These are phyloP conservation scores for Rhamnella rubrinervis DNA, from an alignment of 331 rosid genomes.

Conservation along the genomic window DNA sequence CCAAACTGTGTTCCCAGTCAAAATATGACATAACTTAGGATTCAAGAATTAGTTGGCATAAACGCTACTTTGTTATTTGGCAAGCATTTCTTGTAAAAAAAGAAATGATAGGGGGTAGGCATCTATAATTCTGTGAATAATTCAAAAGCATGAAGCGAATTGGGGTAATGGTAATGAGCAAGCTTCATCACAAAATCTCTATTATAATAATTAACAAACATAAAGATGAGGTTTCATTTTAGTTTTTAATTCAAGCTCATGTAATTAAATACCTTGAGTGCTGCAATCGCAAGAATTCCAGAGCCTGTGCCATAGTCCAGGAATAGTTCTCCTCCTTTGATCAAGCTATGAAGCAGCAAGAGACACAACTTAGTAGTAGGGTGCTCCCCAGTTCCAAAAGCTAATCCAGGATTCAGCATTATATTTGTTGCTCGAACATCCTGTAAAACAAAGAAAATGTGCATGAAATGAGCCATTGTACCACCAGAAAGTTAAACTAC, in stretches of 20 bases:
- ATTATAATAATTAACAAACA: too few species aligned
- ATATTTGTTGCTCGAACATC: slow-evolving; percentile 75
- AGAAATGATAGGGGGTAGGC: background rate
- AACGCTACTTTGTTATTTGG: slow-evolving; percentile 4
- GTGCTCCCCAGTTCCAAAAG: slow-evolving; percentile 96
- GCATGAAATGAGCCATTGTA: background rate
- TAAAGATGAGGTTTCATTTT: too few species aligned
- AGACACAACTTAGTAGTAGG: slow-evolving; percentile 81
- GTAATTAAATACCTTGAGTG: slow-evolving; percentile 60
- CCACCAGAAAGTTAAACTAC: background rate
- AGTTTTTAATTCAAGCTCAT: background rate
- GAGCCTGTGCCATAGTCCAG: slow-evolving; percentile 95
- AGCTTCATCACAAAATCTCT: too few species aligned
- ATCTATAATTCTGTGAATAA: too few species aligned
- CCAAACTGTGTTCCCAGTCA: slow-evolving; percentile 57
- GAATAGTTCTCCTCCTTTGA: slow-evolving; percentile 76
- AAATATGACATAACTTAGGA: slow-evolving; percentile 19
- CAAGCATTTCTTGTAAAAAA: background rate
- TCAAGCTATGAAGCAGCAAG: slow-evolving; percentile 54
- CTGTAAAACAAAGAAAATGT: slow-evolving; percentile 32
- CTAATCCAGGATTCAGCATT: slow-evolving; percentile 75
- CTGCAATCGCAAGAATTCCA: slow-evolving; percentile 90
- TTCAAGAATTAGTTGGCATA: slow-evolving; percentile 16
- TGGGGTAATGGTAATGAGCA: too few species aligned
- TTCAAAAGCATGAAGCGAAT: too few species aligned